A percentile compares a stretch with the other conserved stretches of the same genome.
Evolutionary conservation across 371 early-diverging fungal species (phyloP).

Genomic region (Mucor velutinosus): DNA sequence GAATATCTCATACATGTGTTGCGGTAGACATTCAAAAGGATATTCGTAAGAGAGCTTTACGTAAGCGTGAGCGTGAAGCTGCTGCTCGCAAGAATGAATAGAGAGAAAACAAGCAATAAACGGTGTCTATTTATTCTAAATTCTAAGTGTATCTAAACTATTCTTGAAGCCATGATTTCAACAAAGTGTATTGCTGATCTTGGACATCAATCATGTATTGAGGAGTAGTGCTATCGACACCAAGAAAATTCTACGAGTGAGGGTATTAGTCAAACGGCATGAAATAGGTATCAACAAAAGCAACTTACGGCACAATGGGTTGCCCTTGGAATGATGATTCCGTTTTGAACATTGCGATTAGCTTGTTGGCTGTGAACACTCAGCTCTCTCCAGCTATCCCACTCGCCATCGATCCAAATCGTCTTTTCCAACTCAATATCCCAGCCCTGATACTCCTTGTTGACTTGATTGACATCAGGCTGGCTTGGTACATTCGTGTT

Average conservation of each 20-base stretch:
- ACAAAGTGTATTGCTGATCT: slow-evolving; percentile 1
- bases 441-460: slow-evolving; percentile 49
- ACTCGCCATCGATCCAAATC: slow-evolving; percentile 60
- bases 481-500: slow-evolving; percentile 15
- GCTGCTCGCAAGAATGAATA: slow-evolving; percentile 37
- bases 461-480: slow-evolving; percentile 31
- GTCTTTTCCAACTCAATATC: slow-evolving; percentile 46
- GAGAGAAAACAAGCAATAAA: not conserved
- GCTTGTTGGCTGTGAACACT: slow-evolving; percentile 25
- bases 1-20: not conserved
- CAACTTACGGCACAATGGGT: slow-evolving; percentile 24
- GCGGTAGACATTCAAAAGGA: slow-evolving; percentile 56
- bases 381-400: slow-evolving; percentile 63
- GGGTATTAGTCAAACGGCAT: not conserved
- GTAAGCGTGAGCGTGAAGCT: slow-evolving; percentile 67
- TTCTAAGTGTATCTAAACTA: not conserved
- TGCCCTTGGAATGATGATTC: slow-evolving; percentile 18
- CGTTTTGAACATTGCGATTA: not conserved
- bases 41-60: slow-evolving; percentile 77
- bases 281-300: not conserved
- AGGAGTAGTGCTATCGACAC: not conserved
- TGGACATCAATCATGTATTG: slow-evolving; percentile 11
- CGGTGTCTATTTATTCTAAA: not conserved
- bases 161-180: slow-evolving; percentile 9
- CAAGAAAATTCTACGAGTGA: not conserved